These are phyloP conservation scores for Fusarium robinianum DNA, from an alignment of 2,329 filamentous ascomycete species.

Conservation along the genomic window DNA sequence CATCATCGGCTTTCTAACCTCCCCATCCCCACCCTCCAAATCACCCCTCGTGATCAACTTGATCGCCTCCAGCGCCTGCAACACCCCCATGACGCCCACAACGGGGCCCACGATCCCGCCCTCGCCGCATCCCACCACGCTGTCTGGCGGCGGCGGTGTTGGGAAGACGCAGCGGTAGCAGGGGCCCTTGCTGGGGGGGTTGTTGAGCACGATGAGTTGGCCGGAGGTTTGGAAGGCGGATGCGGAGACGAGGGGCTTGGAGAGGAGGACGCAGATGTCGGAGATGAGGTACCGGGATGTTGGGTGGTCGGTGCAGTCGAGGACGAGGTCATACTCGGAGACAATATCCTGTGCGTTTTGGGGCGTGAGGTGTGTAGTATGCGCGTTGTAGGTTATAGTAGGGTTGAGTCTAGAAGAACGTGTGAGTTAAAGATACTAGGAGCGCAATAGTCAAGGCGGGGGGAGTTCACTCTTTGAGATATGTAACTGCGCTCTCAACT, in stretches of 20 bases:
- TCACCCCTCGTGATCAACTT: conserved; percentile 68
- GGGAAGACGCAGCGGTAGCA: conserved; percentile 96
- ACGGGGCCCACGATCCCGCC: conserved; percentile 92
- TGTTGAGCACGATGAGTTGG: conserved; percentile 87
- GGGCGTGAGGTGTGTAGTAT: conserved; percentile 68
- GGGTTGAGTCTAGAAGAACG: conserved; percentile 69
- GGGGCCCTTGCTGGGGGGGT: conserved; percentile 74
- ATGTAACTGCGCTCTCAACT: conserved; percentile 73
- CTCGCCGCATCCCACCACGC: conserved; percentile 85
- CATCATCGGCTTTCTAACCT: conserved; percentile 40
- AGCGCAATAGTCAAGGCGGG: neutral
- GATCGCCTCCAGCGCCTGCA: conserved; percentile 88
- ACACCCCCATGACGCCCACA: conserved; percentile 88
- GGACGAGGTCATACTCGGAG: conserved; percentile 74
- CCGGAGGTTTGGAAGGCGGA: conserved; percentile 88
- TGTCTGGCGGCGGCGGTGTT: conserved; percentile 80
- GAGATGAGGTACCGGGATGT: conserved; percentile 91
- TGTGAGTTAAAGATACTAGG: neutral
- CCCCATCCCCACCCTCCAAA: conserved; percentile 23
- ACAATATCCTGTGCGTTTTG: conserved; percentile 71
- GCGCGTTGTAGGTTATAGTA: conserved; percentile 63
- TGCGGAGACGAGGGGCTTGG: conserved; percentile 83
- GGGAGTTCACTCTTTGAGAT: conserved; percentile 58
- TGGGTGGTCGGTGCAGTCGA: conserved; percentile 96
- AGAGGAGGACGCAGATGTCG: conserved; percentile 80